These are phyloP conservation scores for Kingdonia uniflora DNA, from an alignment of 164 flowering plant species.

Conservation along the genomic window DNA sequence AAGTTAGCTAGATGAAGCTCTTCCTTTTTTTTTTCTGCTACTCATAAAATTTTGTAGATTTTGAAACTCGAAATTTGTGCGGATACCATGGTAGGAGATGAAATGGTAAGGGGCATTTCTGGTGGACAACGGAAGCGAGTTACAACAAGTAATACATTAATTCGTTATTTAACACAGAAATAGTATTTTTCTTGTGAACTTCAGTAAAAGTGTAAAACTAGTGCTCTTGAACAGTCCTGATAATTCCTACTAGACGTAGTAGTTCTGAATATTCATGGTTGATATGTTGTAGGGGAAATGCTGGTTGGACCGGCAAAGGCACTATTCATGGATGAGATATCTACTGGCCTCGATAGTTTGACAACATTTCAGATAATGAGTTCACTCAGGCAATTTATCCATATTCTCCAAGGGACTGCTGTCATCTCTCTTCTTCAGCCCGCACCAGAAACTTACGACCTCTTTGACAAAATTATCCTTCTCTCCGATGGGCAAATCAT, in stretches of 20 bases:
- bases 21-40: no score
- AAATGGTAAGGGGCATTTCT: conserved; percentile 42
- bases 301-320: conserved; percentile 69
- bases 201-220: no score
- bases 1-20: no score
- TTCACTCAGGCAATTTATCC: conserved; percentile 40
- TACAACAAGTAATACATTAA: conserved; percentile 29
- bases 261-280: neutral
- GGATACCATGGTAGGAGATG: conserved; percentile 41
- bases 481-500: conserved; percentile 63
- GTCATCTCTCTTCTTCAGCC: conserved; percentile 80
- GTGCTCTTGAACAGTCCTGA: no score
- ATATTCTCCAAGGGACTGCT: conserved; percentile 51
- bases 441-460: conserved; percentile 71
- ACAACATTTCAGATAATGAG: conserved; percentile 71
- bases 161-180: neutral
- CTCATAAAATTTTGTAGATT: no score
- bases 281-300: conserved; percentile 71
- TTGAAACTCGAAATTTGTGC: no score
- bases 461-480: conserved; percentile 71
- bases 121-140: conserved; percentile 44
- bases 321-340: conserved; percentile 85
- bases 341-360: conserved; percentile 79
- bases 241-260: neutral
- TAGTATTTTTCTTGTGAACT: no score